Evolutionary conservation across 108 stramenopile species (phyloP).

Genomic region (Stephanodiscus minutulus): DNA sequence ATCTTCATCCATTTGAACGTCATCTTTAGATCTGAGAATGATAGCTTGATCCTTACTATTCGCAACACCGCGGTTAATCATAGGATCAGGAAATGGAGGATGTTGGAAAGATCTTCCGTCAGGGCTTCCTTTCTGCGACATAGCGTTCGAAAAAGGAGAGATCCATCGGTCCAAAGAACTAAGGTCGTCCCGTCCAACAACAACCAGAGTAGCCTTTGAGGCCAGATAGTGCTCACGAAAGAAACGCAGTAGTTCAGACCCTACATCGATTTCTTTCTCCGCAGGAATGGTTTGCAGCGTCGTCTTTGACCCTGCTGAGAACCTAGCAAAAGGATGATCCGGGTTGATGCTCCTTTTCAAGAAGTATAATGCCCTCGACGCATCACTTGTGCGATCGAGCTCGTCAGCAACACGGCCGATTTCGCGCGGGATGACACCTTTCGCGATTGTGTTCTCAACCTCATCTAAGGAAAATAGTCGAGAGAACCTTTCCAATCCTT

Average conservation of each 20-base stretch:
- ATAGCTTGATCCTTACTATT: conserved; percentile 42
- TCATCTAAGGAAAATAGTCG: conserved; percentile 48
- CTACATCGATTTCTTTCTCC: conserved; percentile 56
- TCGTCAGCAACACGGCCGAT: conserved; percentile 69
- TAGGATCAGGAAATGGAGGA: conserved; percentile 18
- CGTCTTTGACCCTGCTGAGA: conserved; percentile 60
- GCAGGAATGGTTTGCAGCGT: conserved; percentile 57
- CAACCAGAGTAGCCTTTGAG: conserved; percentile 64
- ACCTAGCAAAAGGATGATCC: conserved; percentile 70
- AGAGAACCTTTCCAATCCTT: conserved; percentile 67
- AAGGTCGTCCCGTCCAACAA: conserved; percentile 55
- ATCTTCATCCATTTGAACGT: conserved; percentile 46
- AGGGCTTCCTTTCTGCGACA: conserved; percentile 42
- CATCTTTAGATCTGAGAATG: conserved; percentile 55
- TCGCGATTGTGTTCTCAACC: conserved; percentile 44
- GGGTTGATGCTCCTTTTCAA: conserved; percentile 63
- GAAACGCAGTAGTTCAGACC: conserved; percentile 50
- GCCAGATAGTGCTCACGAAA: conserved; percentile 64
- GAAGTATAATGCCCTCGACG: conserved; percentile 57
- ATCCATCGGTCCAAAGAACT: conserved; percentile 63
- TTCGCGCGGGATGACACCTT: conserved; percentile 61
- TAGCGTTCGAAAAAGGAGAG: conserved; percentile 55
- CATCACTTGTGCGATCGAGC: conserved; percentile 57
- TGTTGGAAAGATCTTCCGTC: conserved; percentile 1
- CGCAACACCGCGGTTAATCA: conserved; percentile 5